Percentiles rank a stretch among this genome's conserved stretches.
Evolutionary conservation across 257 asterid genomes (phyloP).

Genomic region (Solanum etuberosum): DNA sequence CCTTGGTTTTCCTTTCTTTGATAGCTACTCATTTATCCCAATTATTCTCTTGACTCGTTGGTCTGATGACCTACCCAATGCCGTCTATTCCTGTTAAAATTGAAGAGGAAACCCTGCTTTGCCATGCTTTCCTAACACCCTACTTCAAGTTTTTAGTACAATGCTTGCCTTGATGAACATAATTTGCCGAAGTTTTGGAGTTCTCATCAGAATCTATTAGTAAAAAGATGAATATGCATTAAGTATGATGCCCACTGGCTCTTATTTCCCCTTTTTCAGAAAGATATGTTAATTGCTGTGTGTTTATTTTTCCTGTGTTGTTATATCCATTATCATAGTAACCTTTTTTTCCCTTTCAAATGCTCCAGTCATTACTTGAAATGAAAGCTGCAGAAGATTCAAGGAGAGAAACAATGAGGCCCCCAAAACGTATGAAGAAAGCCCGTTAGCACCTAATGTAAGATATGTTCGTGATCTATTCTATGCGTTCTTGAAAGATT

Average conservation of each 20-base stretch:
- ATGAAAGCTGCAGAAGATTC: constrained; percentile 34
- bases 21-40: neutral
- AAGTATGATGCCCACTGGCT: neutral
- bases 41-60: neutral
- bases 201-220: neutral
- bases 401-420: constrained; percentile 48
- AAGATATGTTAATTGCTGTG: neutral
- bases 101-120: neutral
- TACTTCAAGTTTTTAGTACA: neutral
- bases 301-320: neutral
- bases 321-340: neutral
- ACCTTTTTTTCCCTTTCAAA: constrained; percentile 1
- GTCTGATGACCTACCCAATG: neutral
- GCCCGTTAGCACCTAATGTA: constrained; percentile 23
- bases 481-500: neutral
- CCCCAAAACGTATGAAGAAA: constrained; percentile 53
- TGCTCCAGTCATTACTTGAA: constrained; percentile 45
- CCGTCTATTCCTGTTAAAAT: neutral
- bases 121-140: neutral
- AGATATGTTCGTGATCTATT: neutral
- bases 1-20: neutral
- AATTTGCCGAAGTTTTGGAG: neutral
- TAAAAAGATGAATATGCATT: neutral
- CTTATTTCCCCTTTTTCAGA: neutral
- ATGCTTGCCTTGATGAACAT: neutral